Base-by-base conservation (phyloP, 1,284 basidiomycete genomes). In the Sporisorium iseilematis-ciliati region DNA sequence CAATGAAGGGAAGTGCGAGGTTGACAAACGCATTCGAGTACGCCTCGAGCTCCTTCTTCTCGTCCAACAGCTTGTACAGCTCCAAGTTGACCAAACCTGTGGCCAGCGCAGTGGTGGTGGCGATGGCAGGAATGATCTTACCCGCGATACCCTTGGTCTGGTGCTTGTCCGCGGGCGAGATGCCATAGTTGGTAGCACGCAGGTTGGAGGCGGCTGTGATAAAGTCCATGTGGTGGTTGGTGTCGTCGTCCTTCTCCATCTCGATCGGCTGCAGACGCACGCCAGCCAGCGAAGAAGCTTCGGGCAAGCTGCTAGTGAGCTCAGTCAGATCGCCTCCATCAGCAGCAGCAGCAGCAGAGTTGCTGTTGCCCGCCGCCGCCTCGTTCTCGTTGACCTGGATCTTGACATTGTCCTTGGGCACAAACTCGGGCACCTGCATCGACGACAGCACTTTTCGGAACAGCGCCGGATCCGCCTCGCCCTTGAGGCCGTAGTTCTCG, bases 161-260 rank as follows among this genome's bases (percentile, higher is more conserved):
- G 87, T 99, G 95, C 63, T 91, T 90, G 87, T 97, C 94, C 14
- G 95, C 94, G 25, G 90, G 88, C 56, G 90, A 89, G 85, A 99
- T 99, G 76, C 88, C 91, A 87, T 99, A 99, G 88, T 99, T 99
- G 87, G 91, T 89, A 1, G 97, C 97, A 50, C 97, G 93, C 71
- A 99, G 89, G 88, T 99, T 99, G 55, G 96, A 97, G 3, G 97
- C 93, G 7, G 97, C 93, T 40, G 95, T 97, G 87, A 99, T 97
- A 86, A 99, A 99, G 87, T 97, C 97, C 85, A 99, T 98, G 87
- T 99, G 97, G 87, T 93, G 91, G 87, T 99, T 99, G 45, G 91
- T 91, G 86, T 99, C 97, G 83, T 99, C 96, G 85, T 99, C 97
- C 88, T 99, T 99, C 88, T 99, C 97, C 83, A 99, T 99, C 84